Evolutionary conservation across 805 yeast species (phyloP), one percentile per base, ranked within the genome.

Genomic region (Wickerhamomyces xylosicus): DNA sequence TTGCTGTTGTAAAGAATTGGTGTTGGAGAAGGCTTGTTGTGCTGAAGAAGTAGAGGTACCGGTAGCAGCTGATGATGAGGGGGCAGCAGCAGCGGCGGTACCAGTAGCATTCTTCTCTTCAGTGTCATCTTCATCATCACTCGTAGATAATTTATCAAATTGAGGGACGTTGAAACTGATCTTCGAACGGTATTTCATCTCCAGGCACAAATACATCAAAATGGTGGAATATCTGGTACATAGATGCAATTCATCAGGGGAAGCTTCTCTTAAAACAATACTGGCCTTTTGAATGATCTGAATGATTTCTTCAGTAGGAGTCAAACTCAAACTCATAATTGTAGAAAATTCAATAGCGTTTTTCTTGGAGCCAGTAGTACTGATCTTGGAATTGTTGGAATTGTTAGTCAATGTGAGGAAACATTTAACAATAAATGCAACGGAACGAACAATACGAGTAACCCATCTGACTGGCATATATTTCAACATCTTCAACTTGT

Each of bases 391-490:
- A 18, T 42, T 15, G 41, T 43, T 34, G 37, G 34, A 41, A 17
- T 45, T 43, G 22, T 57, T 52, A 0, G 83, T 74, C 21, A 82
- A 62, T 0, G 85, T 79, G 46, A 81, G 56, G 52, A 85, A 77
- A 52, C 94, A 84, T 59, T 89, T 90, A 13, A 90, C 92, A 38
- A 90, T 71, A 55, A 87, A 89, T 2, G 95, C 92, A 11, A 86
- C 86, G 0, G 96, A 85, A 49, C 90, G 75, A 17, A 89, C 87
- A 20, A 86, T 77, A 38, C 95, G 68, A 0, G 85, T 81, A 6
- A 83, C 78, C 95, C 96, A 87, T 45, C 95, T 66, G n/a, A 86
- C 87, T 1, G 97, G 96, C 79, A 87, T 85, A 53, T 70, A 81
- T 41, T 77, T 67, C 39, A 86, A 61, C 66, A 80, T 61, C 42